Evolutionary conservation across 371 early-diverging fungal genomes (phyloP).

Genomic region (Encephalitozoon intestinalis): DNA sequence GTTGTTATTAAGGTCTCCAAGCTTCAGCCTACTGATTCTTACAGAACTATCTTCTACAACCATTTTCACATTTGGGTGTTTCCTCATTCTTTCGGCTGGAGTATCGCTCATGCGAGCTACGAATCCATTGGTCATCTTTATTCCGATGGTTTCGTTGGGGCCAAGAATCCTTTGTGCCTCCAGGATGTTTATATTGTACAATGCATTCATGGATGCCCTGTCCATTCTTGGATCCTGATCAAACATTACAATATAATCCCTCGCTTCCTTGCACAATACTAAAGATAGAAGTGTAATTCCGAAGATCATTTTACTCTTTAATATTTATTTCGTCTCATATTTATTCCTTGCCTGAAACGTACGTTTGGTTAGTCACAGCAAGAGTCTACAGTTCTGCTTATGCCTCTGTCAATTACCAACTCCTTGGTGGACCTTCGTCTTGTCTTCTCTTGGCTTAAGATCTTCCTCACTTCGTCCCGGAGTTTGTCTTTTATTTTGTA

Average conservation of each 20-base stretch:
- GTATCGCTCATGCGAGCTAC: conserved; percentile 20
- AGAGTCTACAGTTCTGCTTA: not conserved
- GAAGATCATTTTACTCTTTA: not conserved
- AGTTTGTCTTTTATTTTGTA: conserved; percentile 7
- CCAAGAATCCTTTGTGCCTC: not conserved
- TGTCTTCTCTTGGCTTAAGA: not conserved
- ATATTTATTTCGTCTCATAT: not conserved
- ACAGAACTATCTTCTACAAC: conserved; percentile 34
- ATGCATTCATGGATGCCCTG: not conserved
- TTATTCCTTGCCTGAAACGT: not conserved
- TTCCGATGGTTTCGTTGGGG: conserved; percentile 13
- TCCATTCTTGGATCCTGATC: conserved; percentile 7
- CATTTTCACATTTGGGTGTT: conserved; percentile 12
- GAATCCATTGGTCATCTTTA: conserved; percentile 29
- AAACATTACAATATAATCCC: conserved; percentile 41
- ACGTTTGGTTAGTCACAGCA: not conserved
- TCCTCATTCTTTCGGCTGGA: conserved; percentile 30
- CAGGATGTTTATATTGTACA: conserved; percentile 3
- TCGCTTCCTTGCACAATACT: not conserved
- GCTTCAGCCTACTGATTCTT: conserved; percentile 6
- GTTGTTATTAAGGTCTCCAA: not conserved
- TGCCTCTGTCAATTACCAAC: not conserved
- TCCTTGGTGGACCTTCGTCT: not conserved
- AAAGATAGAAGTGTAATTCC: not conserved
- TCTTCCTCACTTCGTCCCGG: not conserved